A percentile compares a stretch with the other conserved stretches of the same genome.
Evolutionary conservation across 495 filamentous ascomycete genomes (phyloP).

Genomic region (Podospora bellae-mahoneyi): DNA sequence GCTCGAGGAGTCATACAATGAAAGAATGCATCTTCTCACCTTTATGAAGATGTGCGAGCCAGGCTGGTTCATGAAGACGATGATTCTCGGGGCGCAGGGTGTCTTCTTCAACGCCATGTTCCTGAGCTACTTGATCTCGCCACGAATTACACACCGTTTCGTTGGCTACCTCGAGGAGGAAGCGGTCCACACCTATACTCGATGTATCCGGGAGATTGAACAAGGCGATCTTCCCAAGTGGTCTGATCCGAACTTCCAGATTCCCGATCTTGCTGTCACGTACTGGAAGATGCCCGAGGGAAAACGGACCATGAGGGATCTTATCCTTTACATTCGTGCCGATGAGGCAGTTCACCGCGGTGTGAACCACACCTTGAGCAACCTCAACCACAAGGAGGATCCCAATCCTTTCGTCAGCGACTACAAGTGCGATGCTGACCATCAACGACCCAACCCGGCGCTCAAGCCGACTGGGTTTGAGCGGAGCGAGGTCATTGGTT

Average conservation of each 20-base stretch:
- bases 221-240: constrained; percentile 77
- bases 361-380: constrained; percentile 92
- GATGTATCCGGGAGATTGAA: constrained; percentile 82
- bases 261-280: constrained; percentile 80
- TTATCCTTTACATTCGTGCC: constrained; percentile 76
- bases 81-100: constrained; percentile 75
- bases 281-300: constrained; percentile 95
- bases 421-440: constrained; percentile 57
- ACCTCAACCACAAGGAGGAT: constrained; percentile 75
- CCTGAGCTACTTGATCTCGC: constrained; percentile 81
- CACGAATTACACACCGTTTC: constrained; percentile 89
- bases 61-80: constrained; percentile 81
- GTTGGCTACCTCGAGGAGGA: constrained; percentile 97
- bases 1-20: constrained; percentile 91
- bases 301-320: constrained; percentile 74
- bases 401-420: constrained; percentile 84
- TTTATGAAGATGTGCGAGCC: constrained; percentile 92
- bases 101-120: constrained; percentile 97
- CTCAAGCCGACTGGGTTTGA: constrained; percentile 76
- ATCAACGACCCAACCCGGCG: constrained; percentile 57
- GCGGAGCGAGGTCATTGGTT: constrained; percentile 70
- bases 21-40: constrained; percentile 92
- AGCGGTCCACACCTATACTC: constrained; percentile 91
- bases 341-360: constrained; percentile 97
- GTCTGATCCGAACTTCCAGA: constrained; percentile 60